Conservation (phyloP, 1,284 basidiomycete genomes). For the Austroboletus rostrupii region DNA sequence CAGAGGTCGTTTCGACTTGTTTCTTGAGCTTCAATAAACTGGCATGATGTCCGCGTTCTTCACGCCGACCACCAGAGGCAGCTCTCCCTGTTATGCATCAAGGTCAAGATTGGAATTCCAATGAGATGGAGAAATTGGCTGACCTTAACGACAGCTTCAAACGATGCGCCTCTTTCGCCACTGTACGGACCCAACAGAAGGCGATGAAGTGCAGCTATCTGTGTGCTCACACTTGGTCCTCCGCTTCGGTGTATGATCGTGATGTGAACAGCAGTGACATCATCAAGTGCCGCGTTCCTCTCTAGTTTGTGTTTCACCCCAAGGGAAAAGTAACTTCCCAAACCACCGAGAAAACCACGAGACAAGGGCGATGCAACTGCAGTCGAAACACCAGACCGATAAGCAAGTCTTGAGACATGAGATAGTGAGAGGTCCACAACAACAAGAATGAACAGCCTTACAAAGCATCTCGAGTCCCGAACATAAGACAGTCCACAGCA, state of each 20-base stretch:
- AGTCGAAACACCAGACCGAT: slow-evolving; percentile 62
- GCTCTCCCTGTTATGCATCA: slow-evolving; percentile 35
- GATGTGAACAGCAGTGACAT: slow-evolving; percentile 59
- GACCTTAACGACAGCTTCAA: slow-evolving; percentile 44
- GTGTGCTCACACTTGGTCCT: slow-evolving; percentile 55
- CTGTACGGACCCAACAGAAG: slow-evolving; percentile 50
- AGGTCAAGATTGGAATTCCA: slow-evolving; percentile 3
- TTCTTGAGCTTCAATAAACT: slow-evolving; percentile 72
- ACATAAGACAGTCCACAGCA: slow-evolving; percentile 74
- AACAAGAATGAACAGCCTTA: slow-evolving; percentile 34
- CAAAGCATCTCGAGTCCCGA: slow-evolving; percentile 70
- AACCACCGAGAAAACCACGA: slow-evolving; percentile 57
- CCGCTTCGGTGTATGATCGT: slow-evolving; percentile 36
- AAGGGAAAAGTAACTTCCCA: slow-evolving; percentile 64
- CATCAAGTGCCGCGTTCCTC: slow-evolving; percentile 61
- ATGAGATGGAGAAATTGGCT: neutral
- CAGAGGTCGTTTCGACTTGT: slow-evolving; percentile 52
- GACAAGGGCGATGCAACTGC: slow-evolving; percentile 58
- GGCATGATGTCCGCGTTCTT: slow-evolving; percentile 75
- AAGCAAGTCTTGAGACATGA: slow-evolving; percentile 46
- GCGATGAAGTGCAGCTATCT: slow-evolving; percentile 59
- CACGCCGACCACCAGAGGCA: slow-evolving; percentile 55
- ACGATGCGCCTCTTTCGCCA: slow-evolving; percentile 50
- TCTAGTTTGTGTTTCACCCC: slow-evolving; percentile 65
- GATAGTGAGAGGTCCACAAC: neutral